Evolutionary conservation across 257 asterid species (phyloP).

Genomic region (Solanum microdontum): DNA sequence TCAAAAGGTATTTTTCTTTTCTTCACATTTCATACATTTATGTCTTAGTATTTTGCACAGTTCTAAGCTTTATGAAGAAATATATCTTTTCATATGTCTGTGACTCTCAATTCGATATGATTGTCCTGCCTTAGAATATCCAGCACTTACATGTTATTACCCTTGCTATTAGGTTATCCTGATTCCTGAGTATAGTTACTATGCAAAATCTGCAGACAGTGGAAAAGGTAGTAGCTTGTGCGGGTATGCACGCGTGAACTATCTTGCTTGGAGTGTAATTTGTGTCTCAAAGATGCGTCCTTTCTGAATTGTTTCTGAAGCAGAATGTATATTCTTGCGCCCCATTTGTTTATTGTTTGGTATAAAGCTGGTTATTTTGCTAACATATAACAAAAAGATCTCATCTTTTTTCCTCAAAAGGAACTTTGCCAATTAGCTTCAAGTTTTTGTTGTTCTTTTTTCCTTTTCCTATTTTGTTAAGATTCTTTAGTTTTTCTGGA

Average conservation of each 20-base stretch:
- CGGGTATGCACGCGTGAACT: neutral
- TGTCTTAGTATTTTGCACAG: neutral
- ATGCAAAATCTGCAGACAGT: neutral
- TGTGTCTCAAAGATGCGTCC: neutral
- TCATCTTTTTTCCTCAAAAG: neutral
- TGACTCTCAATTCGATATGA: neutral
- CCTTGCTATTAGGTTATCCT: neutral
- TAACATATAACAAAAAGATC: neutral
- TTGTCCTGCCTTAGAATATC: neutral
- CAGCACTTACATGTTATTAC: neutral
- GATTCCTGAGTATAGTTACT: neutral
- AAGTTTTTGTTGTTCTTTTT: neutral
- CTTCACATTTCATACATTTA: neutral
- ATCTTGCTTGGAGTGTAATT: neutral
- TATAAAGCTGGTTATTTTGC: neutral
- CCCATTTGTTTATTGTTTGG: neutral
- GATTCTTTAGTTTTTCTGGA: neutral
- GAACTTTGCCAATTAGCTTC: neutral
- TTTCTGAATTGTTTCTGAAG: neutral
- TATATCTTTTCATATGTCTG: neutral
- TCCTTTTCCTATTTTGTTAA: neutral
- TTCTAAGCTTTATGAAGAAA: neutral
- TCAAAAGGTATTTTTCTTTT: conserved; percentile 46
- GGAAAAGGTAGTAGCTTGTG: neutral
- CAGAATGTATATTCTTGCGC: neutral